Percentiles rank a stretch among this genome's conserved stretches.
Conservation (phyloP, 1,284 basidiomycete species). For the Tylopilus sp. region DNA sequence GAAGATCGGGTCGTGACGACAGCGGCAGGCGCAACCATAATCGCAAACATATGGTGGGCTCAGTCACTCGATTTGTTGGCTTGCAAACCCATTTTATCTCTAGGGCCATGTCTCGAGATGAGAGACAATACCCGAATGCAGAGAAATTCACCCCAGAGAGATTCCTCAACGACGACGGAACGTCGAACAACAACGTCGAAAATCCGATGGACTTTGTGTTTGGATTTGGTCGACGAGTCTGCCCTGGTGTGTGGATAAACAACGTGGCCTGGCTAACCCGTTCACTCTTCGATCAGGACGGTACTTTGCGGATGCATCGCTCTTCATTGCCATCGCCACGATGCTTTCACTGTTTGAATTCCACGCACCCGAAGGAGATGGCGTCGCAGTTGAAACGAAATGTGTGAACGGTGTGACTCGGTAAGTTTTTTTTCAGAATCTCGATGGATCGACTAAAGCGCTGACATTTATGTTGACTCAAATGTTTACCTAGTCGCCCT, state of each 20-base stretch:
- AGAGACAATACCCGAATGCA: slow-evolving; percentile 28
- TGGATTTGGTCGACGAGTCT: slow-evolving; percentile 34
- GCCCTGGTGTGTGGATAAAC: slow-evolving; percentile 12
- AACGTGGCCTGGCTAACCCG: neutral
- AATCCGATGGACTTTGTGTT: slow-evolving; percentile 28
- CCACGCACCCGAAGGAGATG: slow-evolving; percentile 5
- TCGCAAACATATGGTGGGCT: slow-evolving; percentile 30
- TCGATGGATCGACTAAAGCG: no score
- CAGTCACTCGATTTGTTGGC: no score
- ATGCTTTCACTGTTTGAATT: slow-evolving; percentile 20
- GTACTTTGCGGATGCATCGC: neutral
- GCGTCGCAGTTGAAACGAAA: slow-evolving; percentile 1
- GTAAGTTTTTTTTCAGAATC: no score
- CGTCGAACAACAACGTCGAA: slow-evolving; percentile 18
- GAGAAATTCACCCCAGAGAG: slow-evolving; percentile 28
- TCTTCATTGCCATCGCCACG: slow-evolving; percentile 9
- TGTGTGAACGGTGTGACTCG: slow-evolving; percentile 4
- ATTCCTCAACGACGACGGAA: slow-evolving; percentile 21
- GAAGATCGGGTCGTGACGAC: neutral
- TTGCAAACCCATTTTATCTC: no score
- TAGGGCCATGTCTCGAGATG: slow-evolving; percentile 35
- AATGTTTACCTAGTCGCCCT: slow-evolving; percentile 2
- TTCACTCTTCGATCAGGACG: slow-evolving; percentile 14
- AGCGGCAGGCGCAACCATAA: slow-evolving; percentile 18
- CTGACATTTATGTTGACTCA: no score